Evolutionary conservation across 1,284 basidiomycete species (phyloP).

Genomic region (Chondrostereum purpureum): DNA sequence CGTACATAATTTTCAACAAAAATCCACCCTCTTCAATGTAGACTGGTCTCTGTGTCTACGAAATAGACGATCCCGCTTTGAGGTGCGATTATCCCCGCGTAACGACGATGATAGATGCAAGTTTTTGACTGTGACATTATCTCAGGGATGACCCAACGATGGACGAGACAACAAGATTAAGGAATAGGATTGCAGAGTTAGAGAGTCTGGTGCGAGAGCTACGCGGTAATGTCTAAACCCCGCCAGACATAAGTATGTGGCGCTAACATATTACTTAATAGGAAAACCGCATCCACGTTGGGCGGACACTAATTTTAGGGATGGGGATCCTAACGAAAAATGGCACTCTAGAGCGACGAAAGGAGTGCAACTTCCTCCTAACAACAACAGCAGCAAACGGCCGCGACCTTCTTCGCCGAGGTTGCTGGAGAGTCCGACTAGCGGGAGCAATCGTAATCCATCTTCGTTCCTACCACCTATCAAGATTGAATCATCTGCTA

Average conservation of each 20-base stretch:
- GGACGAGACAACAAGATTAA: conserved; percentile 75
- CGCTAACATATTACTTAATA: conserved; percentile 20
- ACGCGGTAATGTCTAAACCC: conserved; percentile 39
- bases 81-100: conserved; percentile 41
- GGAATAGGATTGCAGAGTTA: conserved; percentile 82
- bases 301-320: conserved; percentile 70
- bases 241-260: conserved; percentile 1
- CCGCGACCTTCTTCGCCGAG: conserved; percentile 24
- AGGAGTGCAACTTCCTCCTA: conserved; percentile 34
- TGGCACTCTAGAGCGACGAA: conserved; percentile 81
- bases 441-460: no score
- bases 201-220: conserved; percentile 83
- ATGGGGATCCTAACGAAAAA: conserved; percentile 72
- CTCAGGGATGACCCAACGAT: conserved; percentile 75
- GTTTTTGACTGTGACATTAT: conserved; percentile 11
- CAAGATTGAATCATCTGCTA: conserved; percentile 48
- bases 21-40: no score
- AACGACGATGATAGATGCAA: conserved; percentile 4
- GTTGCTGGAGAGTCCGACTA: no score
- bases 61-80: conserved; percentile 81
- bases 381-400: conserved; percentile 25
- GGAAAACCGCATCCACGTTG: conserved; percentile 79
- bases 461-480: conserved; percentile 47
- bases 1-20: conserved; percentile 11
- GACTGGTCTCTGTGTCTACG: conserved; percentile 89